A percentile compares a stretch with the other conserved stretches of the same genome.
Evolutionary conservation across 1,139 yeast genomes (phyloP).

Genomic region (Geotrichum citri-aurantii): DNA sequence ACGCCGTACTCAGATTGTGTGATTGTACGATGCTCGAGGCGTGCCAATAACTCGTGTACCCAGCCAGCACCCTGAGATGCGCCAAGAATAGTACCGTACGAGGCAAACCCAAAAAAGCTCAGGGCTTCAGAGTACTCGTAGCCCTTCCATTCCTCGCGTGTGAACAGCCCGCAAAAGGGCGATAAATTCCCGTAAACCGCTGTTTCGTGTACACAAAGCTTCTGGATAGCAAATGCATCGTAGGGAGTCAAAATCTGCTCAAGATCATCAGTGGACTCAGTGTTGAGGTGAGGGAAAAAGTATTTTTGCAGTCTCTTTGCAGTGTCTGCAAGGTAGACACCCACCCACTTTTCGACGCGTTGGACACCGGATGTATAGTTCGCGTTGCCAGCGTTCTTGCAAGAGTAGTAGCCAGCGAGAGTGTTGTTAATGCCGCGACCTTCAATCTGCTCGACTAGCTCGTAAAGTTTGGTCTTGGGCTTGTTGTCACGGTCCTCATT

Average conservation of each 20-base stretch:
- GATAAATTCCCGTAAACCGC: conserved; percentile 43
- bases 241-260: conserved; percentile 26
- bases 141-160: conserved; percentile 46
- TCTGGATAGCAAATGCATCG: conserved; percentile 41
- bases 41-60: conserved; percentile 38
- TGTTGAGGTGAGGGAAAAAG: conserved; percentile 40
- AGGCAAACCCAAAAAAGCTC: conserved; percentile 37
- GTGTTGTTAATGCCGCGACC: conserved; percentile 39
- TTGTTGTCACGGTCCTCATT: not conserved
- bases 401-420: conserved; percentile 39
- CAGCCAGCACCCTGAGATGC: conserved; percentile 42
- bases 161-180: conserved; percentile 45
- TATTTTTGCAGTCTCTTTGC: conserved; percentile 39
- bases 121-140: conserved; percentile 44
- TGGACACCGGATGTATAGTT: conserved; percentile 24
- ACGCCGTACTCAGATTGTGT: conserved; percentile 33
- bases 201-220: conserved; percentile 46
- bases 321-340: conserved; percentile 39
- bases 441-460: conserved; percentile 36
- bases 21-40: conserved; percentile 32
- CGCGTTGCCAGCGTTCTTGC: conserved; percentile 35
- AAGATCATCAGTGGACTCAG: conserved; percentile 22
- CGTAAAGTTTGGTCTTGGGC: conserved; percentile 26
- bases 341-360: conserved; percentile 33
- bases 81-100: conserved; percentile 38